Evolutionary conservation across 2,329 filamentous ascomycete species (phyloP), one percentile per base, ranked within the genome.

Genomic region (Claviceps africana): DNA sequence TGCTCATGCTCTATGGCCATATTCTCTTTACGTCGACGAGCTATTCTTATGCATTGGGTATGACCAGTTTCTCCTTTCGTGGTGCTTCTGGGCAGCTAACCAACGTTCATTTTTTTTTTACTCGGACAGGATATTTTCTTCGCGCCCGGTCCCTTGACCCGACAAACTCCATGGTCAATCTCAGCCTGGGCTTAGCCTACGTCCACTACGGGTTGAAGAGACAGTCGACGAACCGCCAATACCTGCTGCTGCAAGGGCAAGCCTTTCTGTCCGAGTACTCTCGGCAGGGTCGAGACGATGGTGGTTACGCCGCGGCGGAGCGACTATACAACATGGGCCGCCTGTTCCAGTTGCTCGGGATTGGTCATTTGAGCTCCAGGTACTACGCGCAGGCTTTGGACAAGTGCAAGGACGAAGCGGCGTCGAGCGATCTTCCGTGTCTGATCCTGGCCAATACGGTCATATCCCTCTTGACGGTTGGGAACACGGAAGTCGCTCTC

Each of bases 1-100:
- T 97, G 10, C 76, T 98, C 13, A 85, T 90, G 65, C 77, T 95
- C 1, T 97, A 96, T 63, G 93, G 87, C 0, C 87, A 97, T 63
- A 88, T 96, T 55, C 75, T 96, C 5, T 89, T 88, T 60, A 84
- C 83, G 0, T 88, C 88, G 2, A 87, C 84, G 48, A 88, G 84
- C 58, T 95, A 93, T 67, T 81, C 82, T 15, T 87, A 85, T 60
- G 87, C 93, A 0, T 71, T 97, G 35, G 90, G 83, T 81, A 17
- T 33, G 19, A 30, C 15, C 33, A 10, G 1, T 28, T 13, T 17
- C 6, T 7, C 3, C 4, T 3, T 10, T 31, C 17, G 11, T 40
- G 13, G 33, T 9, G 11, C 39, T n/a, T 17, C 15, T 55, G 56
- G 21, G 25, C 47, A 19, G 39, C 50, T 50, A 19, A 50, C 48